phyloP scores from a whole-genome alignment of 441 rosid genomes.

The Populus hybrid region DNA sequence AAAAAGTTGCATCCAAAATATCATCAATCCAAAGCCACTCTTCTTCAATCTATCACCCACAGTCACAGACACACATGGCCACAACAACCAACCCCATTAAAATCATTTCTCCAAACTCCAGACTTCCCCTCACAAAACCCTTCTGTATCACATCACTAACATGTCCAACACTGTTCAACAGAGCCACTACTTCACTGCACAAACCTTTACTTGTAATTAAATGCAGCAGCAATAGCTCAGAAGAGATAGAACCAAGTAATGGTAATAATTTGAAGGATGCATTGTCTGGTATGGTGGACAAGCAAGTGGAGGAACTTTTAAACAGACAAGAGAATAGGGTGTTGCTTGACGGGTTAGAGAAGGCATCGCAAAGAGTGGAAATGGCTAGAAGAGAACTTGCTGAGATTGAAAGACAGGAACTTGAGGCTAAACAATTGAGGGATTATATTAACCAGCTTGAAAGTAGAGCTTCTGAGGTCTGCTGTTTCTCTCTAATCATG shows the following conservation, averaged over 20 bases:
- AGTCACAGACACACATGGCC: constrained; percentile 11
- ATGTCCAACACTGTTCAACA: constrained; percentile 10
- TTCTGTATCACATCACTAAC: constrained; percentile 14
- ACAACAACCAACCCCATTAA: constrained; percentile 18
- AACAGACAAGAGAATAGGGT: constrained; percentile 65
- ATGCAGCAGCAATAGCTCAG: constrained; percentile 34
- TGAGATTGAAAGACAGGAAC: constrained; percentile 71
- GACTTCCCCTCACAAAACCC: background rate
- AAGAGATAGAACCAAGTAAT: constrained; percentile 19
- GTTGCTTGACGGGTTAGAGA: constrained; percentile 73
- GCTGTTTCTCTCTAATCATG: constrained; percentile 7
- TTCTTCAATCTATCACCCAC: background rate
- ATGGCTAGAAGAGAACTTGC: constrained; percentile 60
- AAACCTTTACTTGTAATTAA: constrained; percentile 31
- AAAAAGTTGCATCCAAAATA: background rate
- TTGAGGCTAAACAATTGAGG: constrained; percentile 50
- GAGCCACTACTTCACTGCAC: constrained; percentile 11
- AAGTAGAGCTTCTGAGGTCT: constrained; percentile 58
- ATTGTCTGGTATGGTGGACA: constrained; percentile 58
- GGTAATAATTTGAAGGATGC: constrained; percentile 49
- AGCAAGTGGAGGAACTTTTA: constrained; percentile 64
- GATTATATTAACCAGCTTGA: constrained; percentile 59
- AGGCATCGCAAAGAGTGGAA: constrained; percentile 76
- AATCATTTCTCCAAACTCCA: constrained; percentile 18
- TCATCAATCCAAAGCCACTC: background rate